Evolutionary conservation across 495 filamentous ascomycete genomes (phyloP).

Genomic region (Chaetomium cochliodes): DNA sequence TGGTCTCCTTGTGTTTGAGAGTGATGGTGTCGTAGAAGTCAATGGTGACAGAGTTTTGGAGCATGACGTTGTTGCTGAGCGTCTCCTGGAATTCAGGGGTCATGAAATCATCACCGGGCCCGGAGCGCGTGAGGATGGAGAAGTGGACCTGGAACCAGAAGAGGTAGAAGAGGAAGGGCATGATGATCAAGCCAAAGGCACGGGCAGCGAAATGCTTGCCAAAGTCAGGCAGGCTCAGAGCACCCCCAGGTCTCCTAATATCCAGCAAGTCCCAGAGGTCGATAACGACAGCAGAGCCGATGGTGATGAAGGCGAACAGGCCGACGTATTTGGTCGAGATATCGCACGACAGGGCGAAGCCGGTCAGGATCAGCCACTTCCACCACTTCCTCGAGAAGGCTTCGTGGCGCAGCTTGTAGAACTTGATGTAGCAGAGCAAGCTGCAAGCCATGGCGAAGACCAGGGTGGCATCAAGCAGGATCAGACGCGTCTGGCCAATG

Average conservation of each 20-base stretch:
- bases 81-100: slow-evolving; percentile 97
- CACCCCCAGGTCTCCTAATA: slow-evolving; percentile 73
- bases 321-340: slow-evolving; percentile 99
- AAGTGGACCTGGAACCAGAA: slow-evolving; percentile 99
- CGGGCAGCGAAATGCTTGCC: slow-evolving; percentile 88
- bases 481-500: slow-evolving; percentile 93
- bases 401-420: slow-evolving; percentile 92
- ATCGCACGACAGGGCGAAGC: slow-evolving; percentile 90
- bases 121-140: slow-evolving; percentile 79
- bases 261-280: slow-evolving; percentile 95
- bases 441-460: slow-evolving; percentile 95
- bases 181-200: slow-evolving; percentile 73
- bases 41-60: slow-evolving; percentile 76
- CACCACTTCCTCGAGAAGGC: slow-evolving; percentile 96
- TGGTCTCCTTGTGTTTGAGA: slow-evolving; percentile 94
- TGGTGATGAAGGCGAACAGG: slow-evolving; percentile 94
- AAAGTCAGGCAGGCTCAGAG: slow-evolving; percentile 74
- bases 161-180: slow-evolving; percentile 96
- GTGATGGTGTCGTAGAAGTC: slow-evolving; percentile 88
- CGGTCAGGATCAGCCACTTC: slow-evolving; percentile 97
- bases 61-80: slow-evolving; percentile 88
- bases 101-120: slow-evolving; percentile 98
- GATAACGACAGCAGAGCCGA: slow-evolving; percentile 87
- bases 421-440: slow-evolving; percentile 89
- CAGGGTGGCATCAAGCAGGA: slow-evolving; percentile 90